Evolutionary conservation across 139 green algal genomes (phyloP), one percentile per base, ranked within the genome.

Genomic region (Ulvella scutata): DNA sequence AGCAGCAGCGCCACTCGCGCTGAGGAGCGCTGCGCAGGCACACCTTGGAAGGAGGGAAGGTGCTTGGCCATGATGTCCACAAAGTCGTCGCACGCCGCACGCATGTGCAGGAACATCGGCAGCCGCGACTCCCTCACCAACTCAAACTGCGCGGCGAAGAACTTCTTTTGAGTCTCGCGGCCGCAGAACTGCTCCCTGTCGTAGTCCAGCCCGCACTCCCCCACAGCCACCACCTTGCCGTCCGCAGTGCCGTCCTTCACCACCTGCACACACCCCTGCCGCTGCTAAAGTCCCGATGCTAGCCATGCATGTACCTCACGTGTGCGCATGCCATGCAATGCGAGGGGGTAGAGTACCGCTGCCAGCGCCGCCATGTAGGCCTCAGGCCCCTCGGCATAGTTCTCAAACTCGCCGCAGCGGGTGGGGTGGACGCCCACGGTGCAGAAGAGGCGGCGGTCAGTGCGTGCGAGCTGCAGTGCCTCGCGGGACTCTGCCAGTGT

Each of bases 351-450:
- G n/a, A n/a, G 51, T 26, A 82, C 77, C 40, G 59, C 62, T 10
- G 38, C 28, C 38, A 92, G 82, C 37, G 44, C 77, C 3, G 75
- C 40, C 59, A 91, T 62, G 76, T 93, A 87, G 3, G 76, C 80
- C 0, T 86, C 86, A 0, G 79, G 38, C 0, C 83, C 85, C 2
- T 79, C 84, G 0, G 80, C 62, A 43, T 82, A 62, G 1, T 62
- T 78, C 28, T 89, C 85, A 74, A 96, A 91, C 79, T 93, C 88
- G 17, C 74, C 76, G 73, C 85, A 92, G 13, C 91, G 84, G 3
- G 90, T 96, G 17, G 91, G 91, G 77, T 96, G 91, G 75, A 93
- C 86, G 1, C 91, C 91, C n/a, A 91, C 87, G 2, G 91, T 96
- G 62, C 79, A 87, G 79, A 84, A 95, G 26, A 96, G 80, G 23